Base-by-base conservation (phyloP, 2,329 filamentous ascomycete species). In the Paecilomyces dactylethromorphus region DNA sequence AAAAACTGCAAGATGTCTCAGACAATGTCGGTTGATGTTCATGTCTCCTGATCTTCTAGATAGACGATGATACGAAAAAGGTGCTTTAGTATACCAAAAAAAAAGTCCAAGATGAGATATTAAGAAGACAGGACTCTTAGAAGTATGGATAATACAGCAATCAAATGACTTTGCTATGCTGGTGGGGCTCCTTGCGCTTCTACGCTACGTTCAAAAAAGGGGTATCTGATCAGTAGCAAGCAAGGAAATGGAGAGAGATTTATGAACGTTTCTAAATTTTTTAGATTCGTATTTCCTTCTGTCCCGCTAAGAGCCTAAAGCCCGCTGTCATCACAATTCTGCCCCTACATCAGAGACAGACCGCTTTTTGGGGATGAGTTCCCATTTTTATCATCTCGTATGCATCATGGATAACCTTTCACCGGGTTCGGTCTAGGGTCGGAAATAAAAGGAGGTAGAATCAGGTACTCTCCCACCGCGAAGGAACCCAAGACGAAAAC, bases 1-100 rank as follows among this genome's bases (percentile, higher is more conserved):
- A 49, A 52, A 52, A 24, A 13, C 26, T 52, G 15, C 21, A 29
- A 52, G 50, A 24, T 29, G 29, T 52, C 22, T 13, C 50, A 26
- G 26, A 52, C 21, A 52, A 18, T 22, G 13, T 24, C 13, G 26
- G 15, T 18, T 29, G 4, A 52, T 52, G 53, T 60, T 18, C 49
- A 55, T 59, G 58, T 58, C 59, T 62, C 50, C 56, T 57, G 64
- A 59, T 57, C 59, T 61, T 50, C 56, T 57, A 65, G 60, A 64
- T 64, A 65, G 65, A 64, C 58, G 56, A 60, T 57, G 63, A 65
- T 60, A 68, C 65, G 66, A 67, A 52, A 49, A 52, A 24, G 50
- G 50, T 29, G 22, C 22, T 24, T 13, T 13, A 29, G 11, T 52
- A 15, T 52, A 52, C 21, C 11, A 52, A 52, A 6, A 24, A 18